These are phyloP conservation scores for Myxozyma mucilagina DNA, from an alignment of 805 yeast genomes.

Conservation along the genomic window DNA sequence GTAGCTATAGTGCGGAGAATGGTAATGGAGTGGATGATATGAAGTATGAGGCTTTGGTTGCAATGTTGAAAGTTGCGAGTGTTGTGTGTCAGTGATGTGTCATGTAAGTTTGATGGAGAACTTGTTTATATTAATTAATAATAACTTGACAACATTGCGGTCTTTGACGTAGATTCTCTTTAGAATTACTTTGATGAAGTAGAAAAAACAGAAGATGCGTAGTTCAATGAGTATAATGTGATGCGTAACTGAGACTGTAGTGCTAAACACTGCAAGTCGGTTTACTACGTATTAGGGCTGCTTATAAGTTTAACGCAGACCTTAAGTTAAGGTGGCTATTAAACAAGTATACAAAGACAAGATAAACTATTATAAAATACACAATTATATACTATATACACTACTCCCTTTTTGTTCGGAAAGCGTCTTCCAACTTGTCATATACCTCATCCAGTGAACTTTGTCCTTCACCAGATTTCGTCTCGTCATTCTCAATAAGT, in stretches of 20 bases:
- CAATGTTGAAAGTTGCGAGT: conserved; percentile 21
- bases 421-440: neutral
- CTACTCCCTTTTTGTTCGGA: neutral
- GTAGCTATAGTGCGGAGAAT: neutral
- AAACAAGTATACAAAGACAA: neutral
- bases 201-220: neutral
- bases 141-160: neutral
- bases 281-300: too few species aligned
- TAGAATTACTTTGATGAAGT: too few species aligned
- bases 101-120: neutral
- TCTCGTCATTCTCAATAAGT: neutral
- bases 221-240: too few species aligned
- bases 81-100: neutral
- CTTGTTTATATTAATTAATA: neutral
- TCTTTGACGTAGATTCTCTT: too few species aligned
- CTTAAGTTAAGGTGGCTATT: too few species aligned
- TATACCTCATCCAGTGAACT: conserved; percentile 1
- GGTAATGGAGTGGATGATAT: neutral
- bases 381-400: neutral
- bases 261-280: too few species aligned
- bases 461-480: too few species aligned
- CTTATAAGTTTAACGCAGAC: too few species aligned
- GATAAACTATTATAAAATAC: neutral
- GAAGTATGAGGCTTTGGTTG: conserved; percentile 19
- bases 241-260: too few species aligned